Evolutionary conservation across 257 asterid genomes (phyloP), one percentile per base, ranked within the genome.

Genomic region (Solanum sejunctum): DNA sequence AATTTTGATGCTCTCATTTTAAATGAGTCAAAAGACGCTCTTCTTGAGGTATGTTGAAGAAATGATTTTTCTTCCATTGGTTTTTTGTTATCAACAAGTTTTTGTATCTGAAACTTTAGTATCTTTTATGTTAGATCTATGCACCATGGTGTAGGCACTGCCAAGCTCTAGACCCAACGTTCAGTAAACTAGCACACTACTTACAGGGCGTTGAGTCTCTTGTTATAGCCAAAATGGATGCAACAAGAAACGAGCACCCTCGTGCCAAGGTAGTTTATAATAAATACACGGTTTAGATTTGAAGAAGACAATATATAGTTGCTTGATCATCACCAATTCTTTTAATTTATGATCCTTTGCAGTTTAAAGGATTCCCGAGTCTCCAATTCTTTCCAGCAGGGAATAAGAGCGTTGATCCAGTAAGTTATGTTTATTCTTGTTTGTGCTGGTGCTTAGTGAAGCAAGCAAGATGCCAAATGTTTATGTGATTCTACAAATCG

Each of bases 71-170:
- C 63, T 23, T 77, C n/a, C 61, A 26, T 26, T 15, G 23, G 41
- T 51, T 77, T 77, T 75, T 51, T 51, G 82, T 23, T 49, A 47
- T 75, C 61, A 75, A 75, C 23, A 75, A 49, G 61, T 82, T 32
- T 73, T n/a, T 7, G 10, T 4, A 72, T 32, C 36, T 57, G 77
- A 17, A 21, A 23, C 45, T 64, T 51, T 7, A 57, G 12, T 7
- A 36, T 85, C 15, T n/a, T 41, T 61, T 20, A 21, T 23, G 88
- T 79, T 86, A 95, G 98, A 84, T 97, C 80, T 95, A 94, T 87
- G 98, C 98, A 66, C 98, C 99, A 39, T 97, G 99, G 99, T 97
- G 99, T 80, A 95, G 96, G 84, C 98, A 91, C 85, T 97, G 98
- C 90, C 97, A 92, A 92, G 78, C 96, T 87, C 94, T 97, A 11